A percentile compares a stretch with the other conserved stretches of the same genome.
Evolutionary conservation across 306 rosid species (phyloP).

Genomic region (Quercus parvula): DNA sequence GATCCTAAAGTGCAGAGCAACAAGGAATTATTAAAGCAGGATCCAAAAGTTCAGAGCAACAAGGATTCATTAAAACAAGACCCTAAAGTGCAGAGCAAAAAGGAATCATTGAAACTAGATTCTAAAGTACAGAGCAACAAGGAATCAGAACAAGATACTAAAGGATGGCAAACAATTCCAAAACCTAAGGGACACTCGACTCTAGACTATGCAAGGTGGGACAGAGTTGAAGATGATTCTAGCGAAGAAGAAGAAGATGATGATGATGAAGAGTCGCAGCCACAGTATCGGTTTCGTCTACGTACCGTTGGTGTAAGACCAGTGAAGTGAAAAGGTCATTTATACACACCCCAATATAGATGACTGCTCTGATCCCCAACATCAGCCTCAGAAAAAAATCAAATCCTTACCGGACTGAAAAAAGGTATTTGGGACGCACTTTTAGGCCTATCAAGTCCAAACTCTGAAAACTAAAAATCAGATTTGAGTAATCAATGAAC

Average conservation of each 20-base stretch:
- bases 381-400: neutral
- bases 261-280: slow-evolving; percentile 65
- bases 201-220: slow-evolving; percentile 89
- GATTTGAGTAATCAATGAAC: neutral
- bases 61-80: neutral
- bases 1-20: slow-evolving; percentile 28
- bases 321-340: slow-evolving; percentile 50
- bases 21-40: slow-evolving; percentile 35
- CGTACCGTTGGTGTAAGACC: slow-evolving; percentile 73
- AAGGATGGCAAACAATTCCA: slow-evolving; percentile 91
- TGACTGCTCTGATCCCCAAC: slow-evolving; percentile 8
- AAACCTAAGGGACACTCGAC: slow-evolving; percentile 95
- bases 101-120: slow-evolving; percentile 10
- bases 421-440: slow-evolving; percentile 8
- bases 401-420: neutral
- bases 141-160: slow-evolving; percentile 45
- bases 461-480: slow-evolving; percentile 3
- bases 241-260: slow-evolving; percentile 68
- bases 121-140: slow-evolving; percentile 26
- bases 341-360: neutral
- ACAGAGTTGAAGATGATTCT: slow-evolving; percentile 85
- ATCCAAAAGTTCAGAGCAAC: slow-evolving; percentile 33
- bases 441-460: slow-evolving; percentile 14
- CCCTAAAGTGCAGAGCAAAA: slow-evolving; percentile 23
- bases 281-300: slow-evolving; percentile 77